Evolutionary conservation across 1,139 yeast species (phyloP).

Genomic region (Magnusiomyces fungicola): DNA sequence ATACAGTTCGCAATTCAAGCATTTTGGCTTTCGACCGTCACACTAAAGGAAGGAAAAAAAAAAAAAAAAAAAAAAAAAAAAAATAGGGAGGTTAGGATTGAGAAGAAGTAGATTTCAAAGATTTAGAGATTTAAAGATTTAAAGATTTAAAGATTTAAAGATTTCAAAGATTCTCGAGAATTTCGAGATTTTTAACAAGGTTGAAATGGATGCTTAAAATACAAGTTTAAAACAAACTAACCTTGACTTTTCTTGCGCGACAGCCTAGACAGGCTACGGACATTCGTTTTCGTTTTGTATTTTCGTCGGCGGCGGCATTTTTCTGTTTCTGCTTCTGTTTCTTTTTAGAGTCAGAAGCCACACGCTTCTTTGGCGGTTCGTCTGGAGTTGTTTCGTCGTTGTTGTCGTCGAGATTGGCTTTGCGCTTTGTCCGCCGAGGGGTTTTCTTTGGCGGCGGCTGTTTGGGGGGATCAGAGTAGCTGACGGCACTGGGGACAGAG

Average conservation of each 20-base stretch:
- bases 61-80: not conserved
- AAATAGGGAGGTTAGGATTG: too few relatives aligned
- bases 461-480: too few relatives aligned
- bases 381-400: too few relatives aligned
- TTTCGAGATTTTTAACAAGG: too few relatives aligned
- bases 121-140: not conserved
- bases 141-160: not conserved
- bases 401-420: not conserved
- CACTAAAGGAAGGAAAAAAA: slow-evolving; percentile 28
- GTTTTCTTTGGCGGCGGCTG: not conserved
- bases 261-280: slow-evolving; percentile 62
- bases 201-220: too few relatives aligned
- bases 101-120: not conserved
- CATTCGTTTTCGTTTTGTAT: slow-evolving; percentile 34
- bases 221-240: not conserved
- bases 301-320: too few relatives aligned
- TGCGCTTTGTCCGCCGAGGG: not conserved
- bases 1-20: slow-evolving; percentile 56
- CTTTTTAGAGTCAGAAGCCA: too few relatives aligned
- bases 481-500: too few relatives aligned
- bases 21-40: slow-evolving; percentile 58
- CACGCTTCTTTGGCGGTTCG: too few relatives aligned
- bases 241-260: slow-evolving; percentile 45
- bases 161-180: too few relatives aligned
- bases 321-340: too few relatives aligned